A percentile compares a stretch with the other conserved stretches of the same genome.
These are phyloP conservation scores for Didymella arachidicola DNA, from an alignment of 2,329 filamentous ascomycete genomes.

Conservation along the genomic window DNA sequence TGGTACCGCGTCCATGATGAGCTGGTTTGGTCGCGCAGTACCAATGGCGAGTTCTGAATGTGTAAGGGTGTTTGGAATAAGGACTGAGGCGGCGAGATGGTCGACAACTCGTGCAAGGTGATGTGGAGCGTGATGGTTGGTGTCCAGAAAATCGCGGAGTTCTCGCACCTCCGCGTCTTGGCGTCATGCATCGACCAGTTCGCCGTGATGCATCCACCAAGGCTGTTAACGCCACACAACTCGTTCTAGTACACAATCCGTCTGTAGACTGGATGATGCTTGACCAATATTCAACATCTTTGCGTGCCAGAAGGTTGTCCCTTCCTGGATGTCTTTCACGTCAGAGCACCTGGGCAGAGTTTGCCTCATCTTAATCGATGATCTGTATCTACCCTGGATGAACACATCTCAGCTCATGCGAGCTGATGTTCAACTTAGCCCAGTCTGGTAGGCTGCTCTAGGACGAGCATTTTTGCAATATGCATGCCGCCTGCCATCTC, in stretches of 20 bases:
- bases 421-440: not conserved
- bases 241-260: not conserved
- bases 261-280: not conserved
- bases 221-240: not conserved
- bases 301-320: not conserved
- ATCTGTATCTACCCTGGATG: not conserved
- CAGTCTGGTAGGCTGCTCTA: not conserved
- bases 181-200: not conserved
- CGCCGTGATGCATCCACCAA: not conserved
- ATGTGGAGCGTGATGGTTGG: slow-evolving; percentile 16
- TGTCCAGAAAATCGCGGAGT: slow-evolving; percentile 23
- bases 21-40: not conserved
- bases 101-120: slow-evolving; percentile 4
- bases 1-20: slow-evolving; percentile 40
- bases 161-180: slow-evolving; percentile 17
- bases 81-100: slow-evolving; percentile 1
- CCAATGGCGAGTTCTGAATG: not conserved
- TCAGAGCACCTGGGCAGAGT: not conserved
- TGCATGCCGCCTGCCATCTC: not conserved
- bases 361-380: no score
- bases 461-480: not conserved
- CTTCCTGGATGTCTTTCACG: not conserved
- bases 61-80: not conserved
- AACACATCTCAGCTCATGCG: not conserved
- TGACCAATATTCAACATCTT: no score